Conservation (phyloP, 2,329 filamentous ascomycete genomes). For the Akanthomyces lecanii region DNA sequence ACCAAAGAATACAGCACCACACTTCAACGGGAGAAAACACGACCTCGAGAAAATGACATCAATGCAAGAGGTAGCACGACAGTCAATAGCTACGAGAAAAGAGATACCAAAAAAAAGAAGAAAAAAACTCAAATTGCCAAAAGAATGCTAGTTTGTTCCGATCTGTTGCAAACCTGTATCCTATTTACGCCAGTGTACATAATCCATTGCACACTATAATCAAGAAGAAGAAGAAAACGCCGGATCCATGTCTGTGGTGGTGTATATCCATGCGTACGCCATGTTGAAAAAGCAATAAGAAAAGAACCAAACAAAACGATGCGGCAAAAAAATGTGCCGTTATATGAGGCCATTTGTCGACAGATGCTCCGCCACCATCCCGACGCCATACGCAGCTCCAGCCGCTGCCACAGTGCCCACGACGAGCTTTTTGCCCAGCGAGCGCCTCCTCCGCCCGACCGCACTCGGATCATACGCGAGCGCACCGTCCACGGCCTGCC, state of each 20-base stretch:
- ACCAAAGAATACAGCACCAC: too few relatives aligned
- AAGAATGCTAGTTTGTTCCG: background rate
- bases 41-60: too few relatives aligned
- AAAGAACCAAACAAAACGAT: slow-evolving; percentile 2
- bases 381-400: slow-evolving; percentile 53
- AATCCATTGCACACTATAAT: background rate
- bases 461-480: background rate
- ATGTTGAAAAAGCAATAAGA: slow-evolving; percentile 4
- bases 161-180: background rate
- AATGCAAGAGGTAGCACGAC: background rate
- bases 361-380: slow-evolving; percentile 56
- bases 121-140: background rate
- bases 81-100: background rate
- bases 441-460: slow-evolving; percentile 32
- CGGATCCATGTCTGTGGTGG: background rate
- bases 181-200: background rate
- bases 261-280: slow-evolving; percentile 10
- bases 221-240: slow-evolving; percentile 12
- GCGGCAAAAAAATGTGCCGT: background rate
- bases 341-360: slow-evolving; percentile 29
- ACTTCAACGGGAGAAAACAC: too few relatives aligned
- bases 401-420: slow-evolving; percentile 52
- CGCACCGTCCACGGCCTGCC: slow-evolving; percentile 21
- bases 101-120: too few relatives aligned
- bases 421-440: slow-evolving; percentile 44